A percentile compares a stretch with the other conserved stretches of the same genome.
Evolutionary conservation across 805 yeast species (phyloP).

Genomic region (Lipomyces mesembrius): DNA sequence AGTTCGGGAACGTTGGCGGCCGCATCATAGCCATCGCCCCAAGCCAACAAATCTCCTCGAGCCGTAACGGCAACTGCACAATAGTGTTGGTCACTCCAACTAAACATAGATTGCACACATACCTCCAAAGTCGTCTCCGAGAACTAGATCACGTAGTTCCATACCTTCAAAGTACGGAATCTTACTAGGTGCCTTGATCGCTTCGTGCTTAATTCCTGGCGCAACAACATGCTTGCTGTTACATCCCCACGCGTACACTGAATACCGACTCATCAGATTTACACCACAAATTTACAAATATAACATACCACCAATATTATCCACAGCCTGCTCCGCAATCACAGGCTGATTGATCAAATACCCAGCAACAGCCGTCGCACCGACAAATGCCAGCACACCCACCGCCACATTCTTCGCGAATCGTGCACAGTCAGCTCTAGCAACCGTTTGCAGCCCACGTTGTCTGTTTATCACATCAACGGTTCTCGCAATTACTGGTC

Average conservation of each 20-base stretch:
- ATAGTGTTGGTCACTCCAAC: background rate
- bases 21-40: conserved; percentile 56
- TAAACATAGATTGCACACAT: background rate
- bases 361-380: background rate
- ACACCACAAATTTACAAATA: background rate
- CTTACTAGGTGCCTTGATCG: conserved; percentile 61
- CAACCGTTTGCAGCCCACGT: background rate
- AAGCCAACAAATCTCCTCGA: conserved; percentile 74
- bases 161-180: conserved; percentile 66
- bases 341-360: background rate
- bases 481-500: background rate
- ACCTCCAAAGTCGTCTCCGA: conserved; percentile 52
- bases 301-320: conserved; percentile 41
- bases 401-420: background rate
- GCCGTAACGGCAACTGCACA: conserved; percentile 59
- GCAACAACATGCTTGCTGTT: conserved; percentile 50
- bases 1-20: conserved; percentile 45
- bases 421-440: background rate
- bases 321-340: conserved; percentile 35
- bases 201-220: conserved; percentile 42
- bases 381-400: background rate
- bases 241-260: conserved; percentile 69
- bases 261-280: conserved; percentile 48
- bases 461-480: background rate
- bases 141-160: conserved; percentile 59